Conservation (phyloP, 192 early-diverging fungal species). For the Coemansia biformis region DNA sequence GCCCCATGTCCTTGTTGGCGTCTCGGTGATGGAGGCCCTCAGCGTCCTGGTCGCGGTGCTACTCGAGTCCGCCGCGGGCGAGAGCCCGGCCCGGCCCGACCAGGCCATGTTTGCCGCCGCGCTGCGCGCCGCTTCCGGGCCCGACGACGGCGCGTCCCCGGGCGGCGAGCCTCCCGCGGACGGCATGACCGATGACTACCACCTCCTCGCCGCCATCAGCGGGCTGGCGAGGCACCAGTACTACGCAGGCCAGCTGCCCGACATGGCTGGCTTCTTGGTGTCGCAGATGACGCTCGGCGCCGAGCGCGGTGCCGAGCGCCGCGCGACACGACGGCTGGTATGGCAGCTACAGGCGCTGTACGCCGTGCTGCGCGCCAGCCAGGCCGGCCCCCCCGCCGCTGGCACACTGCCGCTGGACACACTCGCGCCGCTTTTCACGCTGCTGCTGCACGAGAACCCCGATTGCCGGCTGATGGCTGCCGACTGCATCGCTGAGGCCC, state of each 20-base stretch:
- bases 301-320: neutral
- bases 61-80: conserved; percentile 20
- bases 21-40: conserved; percentile 50
- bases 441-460: conserved; percentile 14
- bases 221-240: conserved; percentile 48
- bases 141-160: neutral
- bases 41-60: conserved; percentile 40
- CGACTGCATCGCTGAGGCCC: conserved; percentile 37
- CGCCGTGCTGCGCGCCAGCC: conserved; percentile 13
- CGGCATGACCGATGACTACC: conserved; percentile 13
- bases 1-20: conserved; percentile 47
- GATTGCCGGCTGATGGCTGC: conserved; percentile 23
- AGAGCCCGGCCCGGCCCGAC: conserved; percentile 10
- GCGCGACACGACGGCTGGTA: neutral
- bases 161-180: neutral
- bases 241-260: conserved; percentile 39
- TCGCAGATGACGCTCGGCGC: conserved; percentile 23
- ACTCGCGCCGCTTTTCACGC: conserved; percentile 36
- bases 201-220: conserved; percentile 43
- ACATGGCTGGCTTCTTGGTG: conserved; percentile 40
- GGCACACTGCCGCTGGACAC: conserved; percentile 13
- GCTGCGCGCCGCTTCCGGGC: conserved; percentile 1
- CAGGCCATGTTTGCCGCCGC: conserved; percentile 15
- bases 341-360: conserved; percentile 33
- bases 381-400: neutral